Base-by-base conservation (phyloP, 2,329 filamentous ascomycete species). In the Ophiostoma sp. region DNA sequence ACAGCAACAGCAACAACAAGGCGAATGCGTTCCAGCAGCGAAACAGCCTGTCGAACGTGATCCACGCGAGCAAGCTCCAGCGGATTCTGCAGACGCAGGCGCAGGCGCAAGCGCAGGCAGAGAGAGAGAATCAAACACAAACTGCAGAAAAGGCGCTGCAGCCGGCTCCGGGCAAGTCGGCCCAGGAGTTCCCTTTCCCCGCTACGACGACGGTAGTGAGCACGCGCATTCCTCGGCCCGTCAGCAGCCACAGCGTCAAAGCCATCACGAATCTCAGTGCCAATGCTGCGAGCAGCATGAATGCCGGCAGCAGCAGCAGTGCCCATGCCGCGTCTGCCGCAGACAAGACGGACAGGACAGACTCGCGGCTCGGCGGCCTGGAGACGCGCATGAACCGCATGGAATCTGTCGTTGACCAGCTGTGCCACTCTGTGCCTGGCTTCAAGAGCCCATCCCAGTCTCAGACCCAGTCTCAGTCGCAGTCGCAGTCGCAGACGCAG, bases 341-440 rank as follows among this genome's bases (percentile, higher is more conserved):
- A 4, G 36, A 67, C 5, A 52, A 66, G 41, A 41, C 40, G 12
- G 67, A 16, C 8, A 49, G 71, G 81, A 80, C 11, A 83, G 85
- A 87, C 72, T 80, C 81, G 9, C 80, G 85, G 12, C 79, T 88
- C 18, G 77, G 77, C 8, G 76, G 76, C 14, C 76, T 88, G 9
- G 86, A 88, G 73, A 76, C 77, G 5, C 80, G 81, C 5, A 80
- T 87, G 73, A 76, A 80, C 27, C 82, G 80, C 58, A 76, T 88
- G 70, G 85, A 88, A 75, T 80, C 79, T 38, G 78, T 84, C 4
- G 80, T 86, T 4, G 78, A 79, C 67, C 80, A 83, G 73, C 77
- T 85, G 2, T 82, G 81, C 73, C 79, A 83, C 64, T 73, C 80
- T 5, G 77, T 80, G 8, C 78, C 82, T 0, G 78, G 79, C 3